A percentile compares a stretch with the other conserved stretches of the same genome.
These are phyloP conservation scores for Spizellomyces sp. DNA, from an alignment of 192 early-diverging fungal genomes.

Conservation along the genomic window DNA sequence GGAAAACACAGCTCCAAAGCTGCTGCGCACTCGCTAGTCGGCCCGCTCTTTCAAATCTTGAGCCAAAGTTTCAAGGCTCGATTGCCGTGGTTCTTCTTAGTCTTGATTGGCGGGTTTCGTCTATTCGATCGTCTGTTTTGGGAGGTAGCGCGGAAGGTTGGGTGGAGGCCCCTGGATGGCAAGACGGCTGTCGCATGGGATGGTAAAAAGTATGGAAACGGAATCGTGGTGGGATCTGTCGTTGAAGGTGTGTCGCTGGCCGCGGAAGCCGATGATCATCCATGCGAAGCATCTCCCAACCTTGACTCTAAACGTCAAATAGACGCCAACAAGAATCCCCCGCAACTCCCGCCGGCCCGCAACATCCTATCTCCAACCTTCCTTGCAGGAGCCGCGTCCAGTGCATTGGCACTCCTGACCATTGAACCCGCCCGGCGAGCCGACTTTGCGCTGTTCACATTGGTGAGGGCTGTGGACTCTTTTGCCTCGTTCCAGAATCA, in stretches of 20 bases:
- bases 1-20: neutral
- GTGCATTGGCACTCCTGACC: slow-evolving; percentile 20
- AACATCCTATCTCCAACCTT: slow-evolving; percentile 21
- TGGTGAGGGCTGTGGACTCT: slow-evolving; percentile 46
- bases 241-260: neutral
- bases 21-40: neutral
- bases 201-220: neutral
- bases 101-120: slow-evolving; percentile 29
- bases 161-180: neutral
- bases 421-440: slow-evolving; percentile 7
- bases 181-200: neutral
- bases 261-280: neutral
- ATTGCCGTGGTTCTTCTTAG: slow-evolving; percentile 38
- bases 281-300: too few species aligned
- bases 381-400: slow-evolving; percentile 9
- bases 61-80: slow-evolving; percentile 1
- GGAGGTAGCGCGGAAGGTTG: slow-evolving; percentile 1
- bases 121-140: slow-evolving; percentile 18
- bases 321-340: neutral
- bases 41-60: slow-evolving; percentile 4
- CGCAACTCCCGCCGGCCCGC: neutral
- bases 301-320: neutral
- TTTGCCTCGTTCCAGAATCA: slow-evolving; percentile 47
- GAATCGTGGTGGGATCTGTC: neutral
- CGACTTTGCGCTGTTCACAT: slow-evolving; percentile 60